Conservation (phyloP, 1,139 yeast species). For the Diutina neorugosa region DNA sequence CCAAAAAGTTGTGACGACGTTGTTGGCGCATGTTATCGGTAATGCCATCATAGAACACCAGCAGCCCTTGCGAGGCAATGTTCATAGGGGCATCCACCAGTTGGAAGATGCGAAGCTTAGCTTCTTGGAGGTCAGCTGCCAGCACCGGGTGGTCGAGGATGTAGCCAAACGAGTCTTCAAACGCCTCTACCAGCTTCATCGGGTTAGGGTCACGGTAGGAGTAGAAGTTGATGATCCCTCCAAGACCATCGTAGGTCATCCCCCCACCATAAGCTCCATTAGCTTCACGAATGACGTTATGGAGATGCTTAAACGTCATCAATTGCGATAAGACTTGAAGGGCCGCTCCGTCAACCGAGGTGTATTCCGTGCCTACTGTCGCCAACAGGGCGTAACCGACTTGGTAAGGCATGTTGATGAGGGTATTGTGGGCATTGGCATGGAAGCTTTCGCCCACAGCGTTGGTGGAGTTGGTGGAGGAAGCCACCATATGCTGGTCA, state of each 20-base stretch:
- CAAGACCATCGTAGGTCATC: constrained; percentile 67
- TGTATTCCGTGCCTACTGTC: constrained; percentile 54
- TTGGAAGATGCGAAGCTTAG: constrained; percentile 84
- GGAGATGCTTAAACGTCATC: constrained; percentile 72
- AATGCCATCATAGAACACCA: constrained; percentile 54
- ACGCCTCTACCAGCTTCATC: constrained; percentile 49
- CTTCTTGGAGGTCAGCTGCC: constrained; percentile 66
- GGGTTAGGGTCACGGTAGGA: constrained; percentile 95
- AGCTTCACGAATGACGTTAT: constrained; percentile 82
- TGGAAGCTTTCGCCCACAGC: constrained; percentile 5
- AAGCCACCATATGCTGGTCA: constrained; percentile 11
- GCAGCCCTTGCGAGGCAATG: constrained; percentile 65
- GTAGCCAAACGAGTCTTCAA: constrained; percentile 29
- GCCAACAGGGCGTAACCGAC: constrained; percentile 76
- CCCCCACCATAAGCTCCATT: constrained; percentile 99
- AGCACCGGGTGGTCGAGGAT: constrained; percentile 14
- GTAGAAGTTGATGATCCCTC: constrained; percentile 71
- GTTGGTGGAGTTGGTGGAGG: constrained; percentile 6
- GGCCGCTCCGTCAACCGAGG: constrained; percentile 68
- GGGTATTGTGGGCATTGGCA: constrained; percentile 15
- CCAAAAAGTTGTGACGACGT: constrained; percentile 64
- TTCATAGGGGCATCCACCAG: constrained; percentile 83
- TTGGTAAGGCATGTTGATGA: constrained; percentile 74
- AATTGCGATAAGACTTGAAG: constrained; percentile 74
- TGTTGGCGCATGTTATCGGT: constrained; percentile 72